Percentiles rank a stretch among this genome's conserved stretches.
Evolutionary conservation across 2,329 filamentous ascomycete genomes (phyloP).

Genomic region (Hirsutella rhossiliensis): DNA sequence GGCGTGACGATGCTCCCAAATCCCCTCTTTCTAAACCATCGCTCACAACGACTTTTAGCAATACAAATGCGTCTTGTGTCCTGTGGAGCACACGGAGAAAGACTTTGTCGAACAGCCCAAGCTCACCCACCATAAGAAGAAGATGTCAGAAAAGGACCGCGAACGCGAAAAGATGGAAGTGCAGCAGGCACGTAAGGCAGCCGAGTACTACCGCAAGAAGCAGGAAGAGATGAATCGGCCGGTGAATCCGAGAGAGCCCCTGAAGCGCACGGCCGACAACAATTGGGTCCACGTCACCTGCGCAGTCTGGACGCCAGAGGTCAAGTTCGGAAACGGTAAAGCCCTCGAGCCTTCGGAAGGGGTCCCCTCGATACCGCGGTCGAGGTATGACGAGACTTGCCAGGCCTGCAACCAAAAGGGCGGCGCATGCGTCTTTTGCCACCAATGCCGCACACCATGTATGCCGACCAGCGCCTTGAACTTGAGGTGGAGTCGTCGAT

Average conservation of each 20-base stretch:
- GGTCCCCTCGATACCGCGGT: slow-evolving; percentile 66
- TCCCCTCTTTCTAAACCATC: not conserved
- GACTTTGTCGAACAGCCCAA: slow-evolving; percentile 66
- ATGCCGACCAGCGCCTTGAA: slow-evolving; percentile 22
- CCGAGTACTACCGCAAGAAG: slow-evolving; percentile 69
- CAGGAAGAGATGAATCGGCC: slow-evolving; percentile 81
- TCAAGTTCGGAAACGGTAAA: slow-evolving; percentile 80
- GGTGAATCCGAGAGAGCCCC: slow-evolving; percentile 69
- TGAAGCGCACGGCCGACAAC: slow-evolving; percentile 91
- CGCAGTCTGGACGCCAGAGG: slow-evolving; percentile 81
- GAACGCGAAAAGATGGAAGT: slow-evolving; percentile 81
- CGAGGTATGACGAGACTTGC: slow-evolving; percentile 66
- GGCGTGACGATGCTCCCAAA: not conserved
- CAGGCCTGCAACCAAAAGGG: slow-evolving; percentile 65
- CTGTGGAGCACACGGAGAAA: slow-evolving; percentile 67
- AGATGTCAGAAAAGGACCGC: slow-evolving; percentile 74
- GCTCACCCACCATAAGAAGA: slow-evolving; percentile 57
- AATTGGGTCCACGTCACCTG: slow-evolving; percentile 98
- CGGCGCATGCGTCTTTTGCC: slow-evolving; percentile 76
- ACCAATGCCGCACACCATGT: slow-evolving; percentile 52
- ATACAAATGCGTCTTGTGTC: slow-evolving; percentile 89
- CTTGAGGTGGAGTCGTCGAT: not conserved
- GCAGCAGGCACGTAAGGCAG: slow-evolving; percentile 67
- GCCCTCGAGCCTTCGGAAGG: slow-evolving; percentile 80
- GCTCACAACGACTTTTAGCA: slow-evolving; percentile 26